Evolutionary conservation across 2,329 filamentous ascomycete genomes (phyloP).

Genomic region (Colletotrichum caudatum): DNA sequence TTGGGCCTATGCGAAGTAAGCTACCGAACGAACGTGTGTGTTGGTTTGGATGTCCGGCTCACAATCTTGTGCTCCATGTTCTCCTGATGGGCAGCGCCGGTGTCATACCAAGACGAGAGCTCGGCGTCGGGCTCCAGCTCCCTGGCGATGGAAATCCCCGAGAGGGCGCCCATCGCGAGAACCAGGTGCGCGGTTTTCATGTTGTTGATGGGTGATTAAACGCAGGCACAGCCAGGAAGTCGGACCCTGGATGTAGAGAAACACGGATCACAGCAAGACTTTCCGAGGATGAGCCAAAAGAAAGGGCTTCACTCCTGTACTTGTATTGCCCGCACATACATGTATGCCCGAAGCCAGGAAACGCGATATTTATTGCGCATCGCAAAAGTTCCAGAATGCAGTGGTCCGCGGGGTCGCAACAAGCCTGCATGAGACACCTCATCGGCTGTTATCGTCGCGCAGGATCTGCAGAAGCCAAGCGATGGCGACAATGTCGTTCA

Average conservation of each 20-base stretch:
- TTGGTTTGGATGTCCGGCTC: neutral
- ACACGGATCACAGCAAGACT: neutral
- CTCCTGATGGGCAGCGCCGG: conserved; percentile 41
- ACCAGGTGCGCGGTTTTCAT: conserved; percentile 18
- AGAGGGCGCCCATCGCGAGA: conserved; percentile 18
- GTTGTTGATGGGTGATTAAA: neutral
- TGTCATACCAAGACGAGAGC: conserved; percentile 40
- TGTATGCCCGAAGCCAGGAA: neutral
- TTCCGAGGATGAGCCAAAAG: neutral
- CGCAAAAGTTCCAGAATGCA: conserved; percentile 22
- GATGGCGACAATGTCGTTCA: conserved; percentile 30
- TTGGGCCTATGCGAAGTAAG: conserved; percentile 43
- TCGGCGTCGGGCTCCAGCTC: conserved; percentile 41
- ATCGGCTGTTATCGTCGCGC: neutral
- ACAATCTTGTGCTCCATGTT: conserved; percentile 42
- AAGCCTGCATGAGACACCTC: neutral
- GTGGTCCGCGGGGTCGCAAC: neutral
- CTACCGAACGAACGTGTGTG: neutral
- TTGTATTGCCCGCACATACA: too few relatives aligned
- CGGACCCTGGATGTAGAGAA: neutral
- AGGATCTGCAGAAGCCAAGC: conserved; percentile 28
- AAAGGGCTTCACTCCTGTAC: neutral
- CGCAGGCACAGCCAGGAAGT: neutral
- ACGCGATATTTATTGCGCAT: neutral
- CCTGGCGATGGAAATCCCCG: conserved; percentile 28